A percentile compares a stretch with the other conserved stretches of the same genome.
Conservation (phyloP, 306 rosid genomes). For the Medicago truncatula region MtrunA17r5.0-ANR NC_053048.1:43569501-43570000, state of each 20-base stretch:
- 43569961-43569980: too few species aligned
- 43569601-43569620: constrained; percentile 39
- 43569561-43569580: constrained; percentile 39
- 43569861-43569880: too few species aligned
- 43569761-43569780: too few species aligned
- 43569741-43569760: background rate
- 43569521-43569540: background rate
- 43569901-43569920: too few species aligned
- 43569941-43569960: too few species aligned
- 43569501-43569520: background rate
- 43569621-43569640: background rate
- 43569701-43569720: background rate
- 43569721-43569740: constrained; percentile 2
- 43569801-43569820: too few species aligned
- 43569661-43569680: constrained; percentile 16
- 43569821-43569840: too few species aligned
- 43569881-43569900: too few species aligned
- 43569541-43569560: background rate
- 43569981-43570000: too few species aligned
- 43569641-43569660: background rate
- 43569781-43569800: too few species aligned
- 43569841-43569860: too few species aligned
- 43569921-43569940: too few species aligned
- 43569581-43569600: constrained; percentile 45
- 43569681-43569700: background rate